Base-by-base conservation (phyloP, 106 monocot species). In the Cymbidium sinense region DNA sequence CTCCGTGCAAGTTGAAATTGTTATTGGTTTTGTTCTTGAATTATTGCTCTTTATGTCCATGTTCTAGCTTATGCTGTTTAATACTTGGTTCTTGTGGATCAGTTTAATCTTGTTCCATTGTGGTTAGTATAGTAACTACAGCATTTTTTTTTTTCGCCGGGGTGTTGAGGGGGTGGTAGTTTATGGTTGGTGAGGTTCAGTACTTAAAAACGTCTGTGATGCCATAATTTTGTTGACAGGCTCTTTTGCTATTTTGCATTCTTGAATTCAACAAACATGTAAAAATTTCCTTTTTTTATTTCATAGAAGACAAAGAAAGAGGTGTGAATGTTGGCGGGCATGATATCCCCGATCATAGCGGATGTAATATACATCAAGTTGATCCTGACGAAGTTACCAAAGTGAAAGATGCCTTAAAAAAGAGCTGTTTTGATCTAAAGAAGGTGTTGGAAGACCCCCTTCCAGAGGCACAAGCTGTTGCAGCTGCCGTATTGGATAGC, bases 351-450 rank as follows among this genome's bases (percentile, higher is more conserved):
- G 8, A 39, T 18, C 71, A 36, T 36, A 21, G 71, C 17, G n/a
- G 19, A 71, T 20, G 19, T 29, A 25, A 29, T 7, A 71, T 36
- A 37, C 71, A 9, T 36, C 25, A 71, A 36, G 20, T 71, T 20
- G 35, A 37, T 71, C 37, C 71, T 71, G 20, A n/a, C 1, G 71
- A 71, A 37, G 71, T 71, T 5, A 36, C 20, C 6, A 71, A 71
- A 71, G 71, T 71, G 71, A 74, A 74, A 35, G 71, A 71, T 6
- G 71, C 71, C 37, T 39, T 71, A 37, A 71, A 36, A 13, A 71
- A 71, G 36, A 71, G 71, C 36, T 71, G 9, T 37, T 71, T 71
- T 34, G 71, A 71, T 21, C 37, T 71, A 21, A 34, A 39, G 34
- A 71, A 15, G 71, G 37, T 19, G 19, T 36, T 39, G 36, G 71